Percentiles rank a stretch among this genome's conserved stretches.
Evolutionary conservation across 148 eudicot species (phyloP).

Genomic region (Suaeda aralocaspica): DNA sequence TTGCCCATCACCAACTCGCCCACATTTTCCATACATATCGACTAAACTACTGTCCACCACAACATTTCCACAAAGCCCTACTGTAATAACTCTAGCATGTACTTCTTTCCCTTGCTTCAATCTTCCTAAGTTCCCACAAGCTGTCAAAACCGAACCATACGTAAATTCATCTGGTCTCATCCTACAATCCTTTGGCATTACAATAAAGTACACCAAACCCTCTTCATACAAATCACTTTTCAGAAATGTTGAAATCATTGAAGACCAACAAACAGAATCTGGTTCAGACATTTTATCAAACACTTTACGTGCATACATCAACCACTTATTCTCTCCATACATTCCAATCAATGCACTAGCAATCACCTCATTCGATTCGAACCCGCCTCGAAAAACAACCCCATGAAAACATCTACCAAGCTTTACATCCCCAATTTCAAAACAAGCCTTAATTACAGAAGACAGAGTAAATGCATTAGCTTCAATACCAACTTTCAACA

Average conservation of each 20-base stretch:
- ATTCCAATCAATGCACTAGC: slow-evolving; percentile 59
- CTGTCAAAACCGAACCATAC: slow-evolving; percentile 61
- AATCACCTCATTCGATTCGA: slow-evolving; percentile 49
- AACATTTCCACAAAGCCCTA: slow-evolving; percentile 46
- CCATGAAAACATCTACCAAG: slow-evolving; percentile 65
- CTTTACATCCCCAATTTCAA: slow-evolving; percentile 47
- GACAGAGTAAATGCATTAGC: slow-evolving; percentile 81
- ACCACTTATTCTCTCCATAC: slow-evolving; percentile 56
- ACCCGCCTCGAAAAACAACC: slow-evolving; percentile 57
- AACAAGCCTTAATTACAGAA: slow-evolving; percentile 61
- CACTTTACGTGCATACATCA: slow-evolving; percentile 42
- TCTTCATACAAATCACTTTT: slow-evolving; percentile 58
- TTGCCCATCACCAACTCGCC: slow-evolving; percentile 40
- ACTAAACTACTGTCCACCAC: slow-evolving; percentile 71
- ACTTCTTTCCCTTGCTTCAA: slow-evolving; percentile 63
- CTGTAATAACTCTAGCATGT: slow-evolving; percentile 45
- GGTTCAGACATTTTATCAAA: slow-evolving; percentile 63
- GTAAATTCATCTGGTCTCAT: slow-evolving; percentile 55
- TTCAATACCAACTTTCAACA: slow-evolving; percentile 55
- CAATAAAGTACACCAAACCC: slow-evolving; percentile 48
- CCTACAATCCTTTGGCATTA: slow-evolving; percentile 43
- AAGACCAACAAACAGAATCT: slow-evolving; percentile 75
- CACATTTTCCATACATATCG: slow-evolving; percentile 89
- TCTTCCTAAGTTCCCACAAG: slow-evolving; percentile 68
- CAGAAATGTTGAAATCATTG: slow-evolving; percentile 52